phyloP scores from a whole-genome alignment of 2,329 filamentous ascomycete genomes.

The Neopestalotiopsis clavispora region DNA sequence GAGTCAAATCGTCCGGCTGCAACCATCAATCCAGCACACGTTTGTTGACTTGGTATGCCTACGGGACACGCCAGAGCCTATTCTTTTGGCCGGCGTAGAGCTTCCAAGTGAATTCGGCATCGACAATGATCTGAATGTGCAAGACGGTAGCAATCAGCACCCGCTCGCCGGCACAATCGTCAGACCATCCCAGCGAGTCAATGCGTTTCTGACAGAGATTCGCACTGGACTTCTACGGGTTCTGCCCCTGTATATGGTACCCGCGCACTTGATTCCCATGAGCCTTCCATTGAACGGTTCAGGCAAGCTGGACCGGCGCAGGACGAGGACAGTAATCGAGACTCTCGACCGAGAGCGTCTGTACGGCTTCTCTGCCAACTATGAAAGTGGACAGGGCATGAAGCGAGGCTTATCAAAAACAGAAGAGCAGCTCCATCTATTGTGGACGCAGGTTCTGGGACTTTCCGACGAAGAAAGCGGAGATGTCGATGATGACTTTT shows the following conservation, averaged over 20 bases:
- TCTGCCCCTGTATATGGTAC: constrained; percentile 11
- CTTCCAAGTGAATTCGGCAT: neutral
- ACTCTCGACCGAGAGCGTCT: constrained; percentile 10
- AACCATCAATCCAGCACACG: neutral
- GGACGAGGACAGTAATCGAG: neutral
- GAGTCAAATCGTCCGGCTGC: constrained; percentile 6
- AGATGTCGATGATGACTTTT: constrained; percentile 13
- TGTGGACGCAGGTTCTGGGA: constrained; percentile 15
- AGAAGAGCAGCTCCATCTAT: constrained; percentile 8
- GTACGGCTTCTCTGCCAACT: neutral
- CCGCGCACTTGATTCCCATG: constrained; percentile 11
- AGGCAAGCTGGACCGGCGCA: constrained; percentile 12
- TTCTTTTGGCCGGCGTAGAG: constrained; percentile 10
- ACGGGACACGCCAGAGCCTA: neutral
- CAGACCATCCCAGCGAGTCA: neutral
- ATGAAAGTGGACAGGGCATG: neutral
- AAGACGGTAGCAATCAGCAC: no score
- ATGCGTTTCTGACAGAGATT: neutral
- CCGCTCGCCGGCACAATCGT: no score
- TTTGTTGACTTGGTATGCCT: constrained; percentile 10
- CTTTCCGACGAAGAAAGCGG: neutral
- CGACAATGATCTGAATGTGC: no score
- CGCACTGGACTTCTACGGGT: neutral
- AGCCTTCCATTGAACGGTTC: constrained; percentile 10
- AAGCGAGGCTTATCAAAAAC: neutral